A percentile compares a stretch with the other conserved stretches of the same genome.
These are phyloP conservation scores for Xylaria sp. DNA, from an alignment of 2,329 filamentous ascomycete species.

Conservation along the genomic window DNA sequence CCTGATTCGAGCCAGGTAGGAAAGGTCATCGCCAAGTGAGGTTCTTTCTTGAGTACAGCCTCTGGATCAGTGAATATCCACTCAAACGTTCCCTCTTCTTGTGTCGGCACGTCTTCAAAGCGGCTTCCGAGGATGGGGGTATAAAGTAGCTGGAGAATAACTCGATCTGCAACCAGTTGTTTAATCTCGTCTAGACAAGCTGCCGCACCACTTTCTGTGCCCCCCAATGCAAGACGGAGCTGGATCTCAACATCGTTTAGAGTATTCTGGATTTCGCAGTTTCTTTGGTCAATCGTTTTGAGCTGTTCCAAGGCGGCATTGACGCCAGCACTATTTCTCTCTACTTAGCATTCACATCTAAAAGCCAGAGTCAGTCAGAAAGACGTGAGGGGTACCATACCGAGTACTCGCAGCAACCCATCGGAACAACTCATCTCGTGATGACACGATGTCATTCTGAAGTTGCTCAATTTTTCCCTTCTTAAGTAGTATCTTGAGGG, in stretches of 20 bases:
- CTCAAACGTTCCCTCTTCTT: slow-evolving; percentile 18
- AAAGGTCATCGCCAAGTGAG: slow-evolving; percentile 9
- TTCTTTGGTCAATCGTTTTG: background rate
- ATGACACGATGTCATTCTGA: background rate
- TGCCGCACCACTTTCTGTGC: background rate
- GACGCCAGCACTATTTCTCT: background rate
- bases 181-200: background rate
- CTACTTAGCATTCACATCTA: background rate
- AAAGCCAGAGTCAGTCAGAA: background rate
- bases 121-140: background rate
- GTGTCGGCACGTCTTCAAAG: background rate
- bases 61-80: slow-evolving; percentile 20
- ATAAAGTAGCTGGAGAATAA: slow-evolving; percentile 15
- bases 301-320: background rate
- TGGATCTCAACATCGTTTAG: background rate
- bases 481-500: background rate
- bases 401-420: slow-evolving; percentile 3
- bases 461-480: slow-evolving; percentile 5
- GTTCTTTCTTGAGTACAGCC: background rate
- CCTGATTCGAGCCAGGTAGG: slow-evolving; percentile 19
- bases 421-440: slow-evolving; percentile 2
- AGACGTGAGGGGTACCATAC: background rate
- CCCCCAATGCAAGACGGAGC: background rate
- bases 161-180: background rate
- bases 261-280: slow-evolving; percentile 9